Evolutionary conservation across 768 basidiomycete species (phyloP).

Genomic region (Tricholoma furcatifolium): DNA sequence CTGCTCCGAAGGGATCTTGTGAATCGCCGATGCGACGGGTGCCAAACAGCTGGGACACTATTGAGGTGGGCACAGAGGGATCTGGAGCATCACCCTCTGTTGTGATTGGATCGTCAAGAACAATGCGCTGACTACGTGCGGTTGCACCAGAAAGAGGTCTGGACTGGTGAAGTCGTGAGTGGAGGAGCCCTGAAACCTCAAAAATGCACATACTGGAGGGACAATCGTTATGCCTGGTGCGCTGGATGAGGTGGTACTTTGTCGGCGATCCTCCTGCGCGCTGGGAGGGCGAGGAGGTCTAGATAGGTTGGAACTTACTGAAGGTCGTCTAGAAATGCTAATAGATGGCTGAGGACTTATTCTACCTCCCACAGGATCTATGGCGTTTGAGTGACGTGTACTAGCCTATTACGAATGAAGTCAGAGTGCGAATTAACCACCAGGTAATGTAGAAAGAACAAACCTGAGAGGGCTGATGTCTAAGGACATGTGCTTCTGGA

Average conservation of each 20-base stretch:
- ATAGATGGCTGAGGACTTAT: slow-evolving; percentile 12
- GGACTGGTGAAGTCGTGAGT: slow-evolving; percentile 8
- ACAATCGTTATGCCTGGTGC: slow-evolving; percentile 33
- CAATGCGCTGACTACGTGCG: background rate
- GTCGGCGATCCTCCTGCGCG: slow-evolving; percentile 7
- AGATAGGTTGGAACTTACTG: slow-evolving; percentile 25
- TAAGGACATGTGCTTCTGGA: slow-evolving; percentile 20
- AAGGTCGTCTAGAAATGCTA: slow-evolving; percentile 20
- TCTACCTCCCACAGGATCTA: slow-evolving; percentile 6
- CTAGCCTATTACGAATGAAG: slow-evolving; percentile 12
- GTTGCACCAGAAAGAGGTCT: slow-evolving; percentile 6
- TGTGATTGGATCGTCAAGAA: background rate
- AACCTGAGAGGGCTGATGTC: slow-evolving; percentile 36
- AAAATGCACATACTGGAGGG: slow-evolving; percentile 32
- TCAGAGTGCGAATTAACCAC: background rate
- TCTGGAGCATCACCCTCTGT: background rate
- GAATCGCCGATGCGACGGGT: background rate
- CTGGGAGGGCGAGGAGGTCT: slow-evolving; percentile 16
- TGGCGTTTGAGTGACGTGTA: slow-evolving; percentile 14
- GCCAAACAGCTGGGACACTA: slow-evolving; percentile 2
- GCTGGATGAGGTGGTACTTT: slow-evolving; percentile 21
- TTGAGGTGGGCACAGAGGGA: slow-evolving; percentile 3
- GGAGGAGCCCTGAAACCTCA: background rate
- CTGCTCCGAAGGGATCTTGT: background rate
- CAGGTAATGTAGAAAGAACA: slow-evolving; percentile 13